Evolutionary conservation across 441 rosid species (phyloP).

Genomic region (California macrophylla): DNA sequence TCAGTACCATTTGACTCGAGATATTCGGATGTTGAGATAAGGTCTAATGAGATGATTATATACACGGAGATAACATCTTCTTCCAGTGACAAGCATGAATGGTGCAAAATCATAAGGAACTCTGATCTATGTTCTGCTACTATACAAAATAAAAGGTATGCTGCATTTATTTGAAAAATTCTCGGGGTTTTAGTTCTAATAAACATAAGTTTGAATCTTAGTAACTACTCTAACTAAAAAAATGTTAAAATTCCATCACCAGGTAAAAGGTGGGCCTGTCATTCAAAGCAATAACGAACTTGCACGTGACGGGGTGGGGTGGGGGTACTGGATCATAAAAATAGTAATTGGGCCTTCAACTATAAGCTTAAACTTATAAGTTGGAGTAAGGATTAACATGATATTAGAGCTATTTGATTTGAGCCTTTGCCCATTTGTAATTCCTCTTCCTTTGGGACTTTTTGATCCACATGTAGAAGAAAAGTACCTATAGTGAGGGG

Average conservation of each 20-base stretch:
- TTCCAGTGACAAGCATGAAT: conserved; percentile 44
- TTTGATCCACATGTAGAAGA: too few relatives aligned
- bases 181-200: not conserved
- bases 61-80: conserved; percentile 46
- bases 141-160: conserved; percentile 61
- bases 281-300: not conserved
- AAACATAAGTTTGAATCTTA: not conserved
- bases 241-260: not conserved
- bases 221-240: not conserved
- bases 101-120: conserved; percentile 73
- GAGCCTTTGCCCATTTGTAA: too few relatives aligned
- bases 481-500: too few relatives aligned
- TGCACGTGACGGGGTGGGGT: not conserved
- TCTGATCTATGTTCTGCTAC: conserved; percentile 44
- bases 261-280: not conserved
- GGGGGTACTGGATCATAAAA: too few relatives aligned
- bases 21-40: conserved; percentile 54
- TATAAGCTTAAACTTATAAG: too few relatives aligned
- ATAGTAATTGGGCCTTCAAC: too few relatives aligned
- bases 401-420: too few relatives aligned
- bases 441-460: too few relatives aligned
- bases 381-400: too few relatives aligned
- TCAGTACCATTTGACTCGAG: conserved; percentile 63
- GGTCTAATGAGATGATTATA: conserved; percentile 42
- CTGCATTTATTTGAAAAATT: conserved; percentile 4